Evolutionary conservation across 2,329 filamentous ascomycete species (phyloP).

Genomic region (Cladosporium sp.): DNA sequence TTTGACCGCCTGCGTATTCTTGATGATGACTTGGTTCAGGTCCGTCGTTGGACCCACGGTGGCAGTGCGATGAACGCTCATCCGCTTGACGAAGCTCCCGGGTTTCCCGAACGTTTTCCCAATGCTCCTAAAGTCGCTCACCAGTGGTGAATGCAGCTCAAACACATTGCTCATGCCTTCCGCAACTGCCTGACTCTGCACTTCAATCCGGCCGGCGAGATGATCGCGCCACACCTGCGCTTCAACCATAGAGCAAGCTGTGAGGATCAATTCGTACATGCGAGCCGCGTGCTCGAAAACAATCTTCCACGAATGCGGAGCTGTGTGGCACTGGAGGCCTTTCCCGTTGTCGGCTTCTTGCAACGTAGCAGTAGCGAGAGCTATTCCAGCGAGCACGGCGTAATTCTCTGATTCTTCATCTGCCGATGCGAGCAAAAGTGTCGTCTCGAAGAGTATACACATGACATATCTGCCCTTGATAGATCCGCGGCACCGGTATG

Average conservation of each 20-base stretch:
- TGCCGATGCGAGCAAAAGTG: constrained; percentile 67
- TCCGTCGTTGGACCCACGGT: constrained; percentile 64
- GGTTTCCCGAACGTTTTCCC: constrained; percentile 69
- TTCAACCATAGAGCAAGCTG: constrained; percentile 75
- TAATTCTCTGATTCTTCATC: constrained; percentile 62
- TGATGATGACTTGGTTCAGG: constrained; percentile 73
- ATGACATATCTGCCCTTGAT: constrained; percentile 77
- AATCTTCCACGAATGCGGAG: constrained; percentile 86
- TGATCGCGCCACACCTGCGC: constrained; percentile 71
- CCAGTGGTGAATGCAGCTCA: constrained; percentile 57
- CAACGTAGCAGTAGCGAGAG: constrained; percentile 58
- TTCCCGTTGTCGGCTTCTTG: constrained; percentile 70
- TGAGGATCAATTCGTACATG: constrained; percentile 78
- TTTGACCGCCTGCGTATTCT: constrained; percentile 69
- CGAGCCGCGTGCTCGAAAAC: constrained; percentile 72
- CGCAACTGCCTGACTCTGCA: constrained; percentile 46
- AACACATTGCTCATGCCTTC: constrained; percentile 42
- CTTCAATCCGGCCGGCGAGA: constrained; percentile 49
- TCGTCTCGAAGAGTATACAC: constrained; percentile 74
- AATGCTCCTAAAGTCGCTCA: constrained; percentile 65
- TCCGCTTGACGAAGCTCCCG: constrained; percentile 56
- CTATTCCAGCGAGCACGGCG: constrained; percentile 67
- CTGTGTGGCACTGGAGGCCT: constrained; percentile 79
- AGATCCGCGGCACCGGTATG: constrained; percentile 62
- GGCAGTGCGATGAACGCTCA: constrained; percentile 74